Evolutionary conservation across 2,329 filamentous ascomycete genomes (phyloP), one percentile per base, ranked within the genome.

Genomic region (Fusarium incarnatum): DNA sequence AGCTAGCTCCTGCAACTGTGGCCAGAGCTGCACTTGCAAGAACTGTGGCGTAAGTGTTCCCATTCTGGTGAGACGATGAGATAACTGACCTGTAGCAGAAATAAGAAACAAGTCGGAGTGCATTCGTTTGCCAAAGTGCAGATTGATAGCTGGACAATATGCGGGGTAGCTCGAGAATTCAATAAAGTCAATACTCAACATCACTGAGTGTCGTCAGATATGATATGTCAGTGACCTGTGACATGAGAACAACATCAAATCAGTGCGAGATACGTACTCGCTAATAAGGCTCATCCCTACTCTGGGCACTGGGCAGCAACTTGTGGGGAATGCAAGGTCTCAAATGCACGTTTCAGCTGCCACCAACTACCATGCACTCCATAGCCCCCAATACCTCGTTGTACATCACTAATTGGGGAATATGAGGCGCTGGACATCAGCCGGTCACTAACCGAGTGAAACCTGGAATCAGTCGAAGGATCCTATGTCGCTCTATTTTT

Each of bases 21-120:
- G 55, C 12, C 30, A 66, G 25, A 55, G 22, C 48, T 66, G 63
- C 1, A 30, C 63, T 11, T 66, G 63, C 55, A 66, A 66, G 55
- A 25, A 45, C 22, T 66, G 63, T n/a, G 63, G 63, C 13, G 63
- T 66, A 42, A 61, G 63, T 15, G 15, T 2, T 10, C 11, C 1
- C 2, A 8, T 0, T 8, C 4, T 6, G 1, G 0, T 4, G 1
- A 5, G 12, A 2, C 3, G 16, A 3, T 4, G 12, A 0, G 2
- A 22, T 7, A 1, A 15, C 48, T 64, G 2, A 64, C 5, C 1
- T 3, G 1, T 3, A 1, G 15, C 6, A 64, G 60, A 64, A 64
- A 13, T 64, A 45, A 56, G 7, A 7, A 11, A 4, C 34, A 37
- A 32, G 18, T 10, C 3, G 10, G 34, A 3, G 6, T 12, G 9